Evolutionary conservation across 2,329 filamentous ascomycete genomes (phyloP), one percentile per base, ranked within the genome.

Genomic region (Coniochaeta sp.): DNA sequence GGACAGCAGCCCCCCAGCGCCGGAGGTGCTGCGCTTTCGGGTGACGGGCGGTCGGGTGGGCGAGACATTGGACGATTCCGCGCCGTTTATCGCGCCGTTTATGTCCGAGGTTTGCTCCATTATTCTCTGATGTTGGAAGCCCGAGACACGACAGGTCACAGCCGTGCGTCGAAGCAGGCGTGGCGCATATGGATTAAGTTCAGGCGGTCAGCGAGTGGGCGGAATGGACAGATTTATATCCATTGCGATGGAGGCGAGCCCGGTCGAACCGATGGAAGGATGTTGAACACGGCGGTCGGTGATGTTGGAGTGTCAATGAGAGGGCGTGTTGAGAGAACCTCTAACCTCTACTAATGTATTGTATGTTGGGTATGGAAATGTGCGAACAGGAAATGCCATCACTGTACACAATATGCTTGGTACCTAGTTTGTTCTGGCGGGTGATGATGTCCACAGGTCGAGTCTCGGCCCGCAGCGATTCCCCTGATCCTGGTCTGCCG

Each of bases 1-100:
- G 44, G 88, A 87, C 32, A 93, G 76, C 50, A 93, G 77, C 61
- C 85, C 84, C 36, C 85, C 85, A 44, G 77, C 75, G 1, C 65
- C 66, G 22, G 69, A 70, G 52, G 62, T 28, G 86, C 89, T 57
- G 83, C 74, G 66, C 75, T 85, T 70, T 54, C 67, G 66, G 14
- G 60, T 56, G 16, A 38, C 34, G 30, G 54, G 30, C 4, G 24
- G 47, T 6, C 47, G 22, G 30, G 22, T 36, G 30, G 54, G 14
- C 28, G 30, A 14, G 4, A 17, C 14, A 28, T 56, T 56, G 16
- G 30, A 36, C 30, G 16, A 4, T 22, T 56, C 54, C n/a, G 54
- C n/a, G 4, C 54, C 54, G 30, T 34, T 24, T 36, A 17, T 22
- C 17, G 28, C 19, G 4, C 54, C 54, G 30, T 34, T 24, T 36